phyloP scores from a whole-genome alignment of 2,329 filamentous ascomycete species.

The Fusarium domesticum region DNA sequence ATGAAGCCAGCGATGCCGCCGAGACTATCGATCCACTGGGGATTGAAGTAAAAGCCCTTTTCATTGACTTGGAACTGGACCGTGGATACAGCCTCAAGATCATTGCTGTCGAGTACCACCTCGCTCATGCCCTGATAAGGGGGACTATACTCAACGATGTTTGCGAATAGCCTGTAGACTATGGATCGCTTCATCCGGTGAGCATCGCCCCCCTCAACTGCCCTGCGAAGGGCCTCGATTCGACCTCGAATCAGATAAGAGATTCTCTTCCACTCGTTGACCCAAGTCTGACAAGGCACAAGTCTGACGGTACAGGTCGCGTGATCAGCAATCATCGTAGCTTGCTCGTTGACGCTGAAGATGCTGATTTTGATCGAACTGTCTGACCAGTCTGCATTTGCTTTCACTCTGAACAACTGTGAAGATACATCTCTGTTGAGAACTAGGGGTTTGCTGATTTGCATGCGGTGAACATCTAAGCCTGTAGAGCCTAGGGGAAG shows the following conservation, averaged over 20 bases:
- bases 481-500: conserved; percentile 7
- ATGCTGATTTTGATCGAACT: conserved; percentile 17
- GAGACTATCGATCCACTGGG: conserved; percentile 58
- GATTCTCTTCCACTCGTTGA: conserved; percentile 22
- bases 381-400: conserved; percentile 14
- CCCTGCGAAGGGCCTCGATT: conserved; percentile 50
- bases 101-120: conserved; percentile 45
- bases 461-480: conserved; percentile 20
- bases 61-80: conserved; percentile 50
- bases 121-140: conserved; percentile 58
- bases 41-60: conserved; percentile 50
- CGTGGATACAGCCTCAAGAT: conserved; percentile 36
- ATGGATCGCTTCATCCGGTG: conserved; percentile 23
- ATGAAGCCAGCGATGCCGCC: conserved; percentile 61
- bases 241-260: conserved; percentile 61
- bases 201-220: conserved; percentile 18
- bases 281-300: conserved; percentile 7
- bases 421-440: conserved; percentile 7
- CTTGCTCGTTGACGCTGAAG: conserved; percentile 19
- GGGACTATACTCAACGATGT: conserved; percentile 54
- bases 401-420: conserved; percentile 18
- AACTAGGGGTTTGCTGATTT: conserved; percentile 21
- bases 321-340: conserved; percentile 13
- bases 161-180: conserved; percentile 62
- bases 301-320: conserved; percentile 12